phyloP scores from a whole-genome alignment of 179 eudicot species.

The Spergularia azorica region DNA sequence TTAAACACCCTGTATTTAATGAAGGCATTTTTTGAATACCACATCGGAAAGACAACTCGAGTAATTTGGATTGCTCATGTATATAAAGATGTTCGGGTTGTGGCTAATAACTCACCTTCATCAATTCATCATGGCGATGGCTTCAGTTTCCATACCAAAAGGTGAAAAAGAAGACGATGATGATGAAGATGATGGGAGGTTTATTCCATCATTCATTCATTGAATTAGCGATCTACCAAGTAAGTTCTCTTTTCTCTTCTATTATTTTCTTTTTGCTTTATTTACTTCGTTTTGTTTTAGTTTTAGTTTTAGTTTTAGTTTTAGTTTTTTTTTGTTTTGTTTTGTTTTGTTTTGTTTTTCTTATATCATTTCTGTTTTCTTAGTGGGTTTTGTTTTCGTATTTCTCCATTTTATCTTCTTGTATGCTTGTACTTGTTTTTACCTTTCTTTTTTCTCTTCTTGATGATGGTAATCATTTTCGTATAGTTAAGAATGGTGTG shows the following conservation, averaged over 20 bases:
- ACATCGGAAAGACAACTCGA: constrained; percentile 5
- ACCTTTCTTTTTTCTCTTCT: too few relatives aligned
- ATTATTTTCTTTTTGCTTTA: background rate
- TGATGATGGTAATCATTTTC: too few relatives aligned
- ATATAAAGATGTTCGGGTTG: background rate
- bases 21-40: background rate
- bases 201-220: background rate
- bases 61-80: background rate
- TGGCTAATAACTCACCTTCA: background rate
- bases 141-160: background rate
- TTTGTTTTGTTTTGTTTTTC: too few relatives aligned
- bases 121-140: constrained; percentile 6
- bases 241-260: background rate
- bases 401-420: too few relatives aligned
- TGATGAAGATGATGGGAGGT: background rate
- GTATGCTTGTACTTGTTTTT: too few relatives aligned
- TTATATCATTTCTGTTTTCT: too few relatives aligned
- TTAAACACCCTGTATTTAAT: background rate
- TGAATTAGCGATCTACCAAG: constrained; percentile 1
- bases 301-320: too few relatives aligned
- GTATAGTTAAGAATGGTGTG: too few relatives aligned
- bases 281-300: background rate
- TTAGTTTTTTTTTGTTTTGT: too few relatives aligned
- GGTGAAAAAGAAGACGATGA: constrained; percentile 14
- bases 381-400: too few relatives aligned